These are phyloP conservation scores for Eleusine indica DNA, from an alignment of 176 grass and related monocot species.

Conservation along the genomic window DNA sequence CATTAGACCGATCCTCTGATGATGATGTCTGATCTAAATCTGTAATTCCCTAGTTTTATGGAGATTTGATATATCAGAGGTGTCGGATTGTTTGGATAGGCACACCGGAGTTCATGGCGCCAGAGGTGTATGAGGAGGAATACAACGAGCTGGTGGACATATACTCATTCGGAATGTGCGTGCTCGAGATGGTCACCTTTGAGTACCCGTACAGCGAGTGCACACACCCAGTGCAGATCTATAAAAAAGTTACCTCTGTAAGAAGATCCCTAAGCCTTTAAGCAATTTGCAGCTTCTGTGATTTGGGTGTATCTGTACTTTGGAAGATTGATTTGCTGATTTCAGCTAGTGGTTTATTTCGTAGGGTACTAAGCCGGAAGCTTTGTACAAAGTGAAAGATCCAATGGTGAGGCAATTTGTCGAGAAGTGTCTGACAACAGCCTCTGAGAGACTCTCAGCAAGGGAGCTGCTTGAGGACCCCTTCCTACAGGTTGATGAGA, in stretches of 20 bases:
- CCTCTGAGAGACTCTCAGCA: slow-evolving; percentile 61
- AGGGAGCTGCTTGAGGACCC: slow-evolving; percentile 81
- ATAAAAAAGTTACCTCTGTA: slow-evolving; percentile 97
- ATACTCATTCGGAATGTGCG: slow-evolving; percentile 97
- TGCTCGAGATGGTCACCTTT: slow-evolving; percentile 95
- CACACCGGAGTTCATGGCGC: slow-evolving; percentile 98
- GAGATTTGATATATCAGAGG: slow-evolving; percentile 32
- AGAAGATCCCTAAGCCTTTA: slow-evolving; percentile 34
- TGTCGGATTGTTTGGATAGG: slow-evolving; percentile 44
- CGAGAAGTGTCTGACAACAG: slow-evolving; percentile 71
- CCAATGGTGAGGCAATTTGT: slow-evolving; percentile 73
- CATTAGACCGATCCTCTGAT: not conserved
- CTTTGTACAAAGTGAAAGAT: slow-evolving; percentile 76
- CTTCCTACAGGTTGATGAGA: slow-evolving; percentile 64
- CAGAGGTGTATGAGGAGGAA: slow-evolving; percentile 95
- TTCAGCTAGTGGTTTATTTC: slow-evolving; percentile 39
- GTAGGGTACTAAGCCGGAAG: slow-evolving; percentile 88
- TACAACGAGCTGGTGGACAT: slow-evolving; percentile 98
- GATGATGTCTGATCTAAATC: not conserved
- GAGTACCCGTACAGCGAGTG: slow-evolving; percentile 98
- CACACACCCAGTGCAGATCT: slow-evolving; percentile 84
- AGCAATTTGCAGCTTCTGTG: not conserved
- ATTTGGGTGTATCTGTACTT: slow-evolving; percentile 8
- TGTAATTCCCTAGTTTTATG: not conserved
- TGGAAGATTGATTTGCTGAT: slow-evolving; percentile 38